phyloP scores from a whole-genome alignment of 2,329 filamentous ascomycete species.

The Epichloe brachyelytri region DNA sequence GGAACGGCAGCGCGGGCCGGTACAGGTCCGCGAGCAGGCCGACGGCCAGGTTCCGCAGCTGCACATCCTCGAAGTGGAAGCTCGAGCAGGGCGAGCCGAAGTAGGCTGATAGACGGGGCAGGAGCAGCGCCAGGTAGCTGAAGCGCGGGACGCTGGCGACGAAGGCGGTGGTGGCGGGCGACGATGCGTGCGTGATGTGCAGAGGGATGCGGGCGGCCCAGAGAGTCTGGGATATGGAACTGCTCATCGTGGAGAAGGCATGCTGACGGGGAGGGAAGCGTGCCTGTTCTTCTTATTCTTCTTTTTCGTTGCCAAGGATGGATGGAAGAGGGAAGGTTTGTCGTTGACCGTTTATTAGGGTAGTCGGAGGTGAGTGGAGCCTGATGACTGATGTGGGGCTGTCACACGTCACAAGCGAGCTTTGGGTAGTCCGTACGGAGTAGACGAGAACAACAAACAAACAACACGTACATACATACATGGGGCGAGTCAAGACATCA shows the following conservation, averaged over 20 bases:
- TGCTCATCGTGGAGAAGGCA: conserved; percentile 1
- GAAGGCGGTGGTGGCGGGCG: conserved; percentile 24
- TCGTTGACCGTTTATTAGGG: too few species aligned
- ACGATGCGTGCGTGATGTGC: conserved; percentile 35
- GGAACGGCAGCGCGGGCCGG: conserved; percentile 40
- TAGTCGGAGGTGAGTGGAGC: too few species aligned
- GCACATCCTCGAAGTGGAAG: conserved; percentile 44
- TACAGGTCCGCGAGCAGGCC: conserved; percentile 45
- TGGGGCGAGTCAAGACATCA: too few species aligned
- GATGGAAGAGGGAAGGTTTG: too few species aligned
- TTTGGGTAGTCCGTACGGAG: too few species aligned
- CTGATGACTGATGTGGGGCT: too few species aligned
- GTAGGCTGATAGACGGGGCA: conserved; percentile 40
- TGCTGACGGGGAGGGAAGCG: conserved; percentile 1
- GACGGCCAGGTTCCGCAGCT: conserved; percentile 39
- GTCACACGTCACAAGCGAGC: too few species aligned
- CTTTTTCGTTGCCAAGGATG: too few species aligned
- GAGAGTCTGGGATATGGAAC: conserved; percentile 31
- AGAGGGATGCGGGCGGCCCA: conserved; percentile 43
- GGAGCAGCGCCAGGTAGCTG: conserved; percentile 44
- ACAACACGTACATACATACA: too few species aligned
- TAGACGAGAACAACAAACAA: too few species aligned
- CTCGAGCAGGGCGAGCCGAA: conserved; percentile 42
- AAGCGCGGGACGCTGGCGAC: conserved; percentile 43
- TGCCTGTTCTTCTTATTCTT: neutral